Evolutionary conservation across 192 early-diverging fungal species (phyloP), one percentile per base, ranked within the genome.

Genomic region (Funneliformis mosseae): DNA sequence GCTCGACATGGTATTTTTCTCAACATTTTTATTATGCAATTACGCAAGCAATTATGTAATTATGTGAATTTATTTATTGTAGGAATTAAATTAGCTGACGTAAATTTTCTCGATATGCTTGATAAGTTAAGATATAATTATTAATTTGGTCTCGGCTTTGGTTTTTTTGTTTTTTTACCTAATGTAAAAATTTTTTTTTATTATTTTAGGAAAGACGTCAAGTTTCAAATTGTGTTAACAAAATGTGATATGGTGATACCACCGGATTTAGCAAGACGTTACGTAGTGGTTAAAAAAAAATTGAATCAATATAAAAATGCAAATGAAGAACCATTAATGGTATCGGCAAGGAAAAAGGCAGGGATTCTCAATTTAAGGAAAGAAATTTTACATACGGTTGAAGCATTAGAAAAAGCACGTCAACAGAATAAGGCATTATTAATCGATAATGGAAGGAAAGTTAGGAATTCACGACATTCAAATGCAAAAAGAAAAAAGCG

Each of bases 331-430:
- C 84, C 93, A 10, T 80, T 93, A 64, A 89, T 93, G 85, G 91
- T 93, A 59, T 93, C 91, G 62, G 90, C 91, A 25, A 86, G 84
- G 48, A 80, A 84, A n/a, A 79, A 82, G 0, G 81, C 87, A 0
- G 93, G 92, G 9, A 88, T 95, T 60, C 91, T 92, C 66, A 89
- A 89, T 38, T 81, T 95, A 67, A 90, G 93, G 76, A 93, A 93
- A 77, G 91, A 92, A 75, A 88, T 95, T 45, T 67, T 93, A 82
- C 87, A 86, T 80, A 85, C 80, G 0, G 87, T 87, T 61, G 87
- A 86, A 16, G 77, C 64, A n/a, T 69, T 79, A 18, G 77, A 79
- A 27, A 66, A 45, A 38, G 77, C 66, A 33, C 62, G 77, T 55
- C 50, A 21, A 55, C 50, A 55, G 50, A 55, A 55, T 7, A 55